Evolutionary conservation across 768 basidiomycete species (phyloP).

Genomic region (Crepidotus variabilis): DNA sequence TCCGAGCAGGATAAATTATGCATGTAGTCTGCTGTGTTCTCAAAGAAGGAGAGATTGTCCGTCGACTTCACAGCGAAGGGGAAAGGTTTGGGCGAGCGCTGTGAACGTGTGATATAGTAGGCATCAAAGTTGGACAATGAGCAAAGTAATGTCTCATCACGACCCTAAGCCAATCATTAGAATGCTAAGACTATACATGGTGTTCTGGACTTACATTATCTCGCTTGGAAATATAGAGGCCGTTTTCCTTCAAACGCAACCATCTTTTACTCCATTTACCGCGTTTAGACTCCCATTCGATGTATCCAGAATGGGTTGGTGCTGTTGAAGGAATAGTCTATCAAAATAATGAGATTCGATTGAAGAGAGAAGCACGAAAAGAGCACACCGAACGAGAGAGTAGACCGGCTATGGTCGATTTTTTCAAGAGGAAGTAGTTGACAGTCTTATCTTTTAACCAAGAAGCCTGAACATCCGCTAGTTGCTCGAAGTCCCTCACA

Average conservation of each 20-base stretch:
- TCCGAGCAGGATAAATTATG: constrained; percentile 81
- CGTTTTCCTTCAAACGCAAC: constrained; percentile 83
- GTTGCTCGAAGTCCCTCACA: constrained; percentile 80
- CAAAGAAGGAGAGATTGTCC: constrained; percentile 82
- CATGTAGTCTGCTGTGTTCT: constrained; percentile 83
- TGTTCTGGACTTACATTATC: constrained; percentile 57
- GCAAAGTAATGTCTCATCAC: constrained; percentile 80
- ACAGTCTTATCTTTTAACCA: constrained; percentile 85
- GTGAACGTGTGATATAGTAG: constrained; percentile 70
- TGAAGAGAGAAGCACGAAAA: background rate
- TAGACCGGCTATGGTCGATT: constrained; percentile 58
- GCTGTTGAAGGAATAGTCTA: constrained; percentile 42
- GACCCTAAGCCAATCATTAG: constrained; percentile 48
- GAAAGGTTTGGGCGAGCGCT: constrained; percentile 82
- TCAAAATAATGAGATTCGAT: constrained; percentile 6
- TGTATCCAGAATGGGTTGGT: constrained; percentile 52
- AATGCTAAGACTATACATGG: constrained; percentile 8
- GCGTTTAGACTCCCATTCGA: constrained; percentile 87
- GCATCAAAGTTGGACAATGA: constrained; percentile 87
- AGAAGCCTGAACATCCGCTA: constrained; percentile 73
- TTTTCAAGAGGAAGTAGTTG: constrained; percentile 78
- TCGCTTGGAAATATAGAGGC: constrained; percentile 84
- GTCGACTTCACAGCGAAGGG: constrained; percentile 88
- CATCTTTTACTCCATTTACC: constrained; percentile 96
- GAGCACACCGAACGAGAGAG: constrained; percentile 57